Evolutionary conservation across 2,329 filamentous ascomycete genomes (phyloP), one percentile per base, ranked within the genome.

Genomic region (Fusarium dlaminii): DNA sequence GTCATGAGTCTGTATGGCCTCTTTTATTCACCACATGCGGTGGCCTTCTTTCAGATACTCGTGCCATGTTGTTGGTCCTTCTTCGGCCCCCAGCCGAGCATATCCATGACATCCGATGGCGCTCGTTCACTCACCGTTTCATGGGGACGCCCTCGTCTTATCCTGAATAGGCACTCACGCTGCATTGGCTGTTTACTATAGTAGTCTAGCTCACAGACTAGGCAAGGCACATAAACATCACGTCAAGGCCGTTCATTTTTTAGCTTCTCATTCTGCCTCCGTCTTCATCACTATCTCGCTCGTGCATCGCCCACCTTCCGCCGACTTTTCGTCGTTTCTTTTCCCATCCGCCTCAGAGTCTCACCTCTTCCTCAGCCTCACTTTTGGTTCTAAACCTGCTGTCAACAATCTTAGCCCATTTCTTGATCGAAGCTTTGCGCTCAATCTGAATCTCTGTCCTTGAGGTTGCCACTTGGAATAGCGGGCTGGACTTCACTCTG

Each of bases 141-240:
- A 64, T 55, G 34, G 58, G 64, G 66, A 68, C 64, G 64, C 32
- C 64, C 46, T 63, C 46, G 63, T 72, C 63, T 68, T 72, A 62
- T 63, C 68, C 67, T 67, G 62, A 71, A 71, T 62, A 71, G 68
- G 68, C 63, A 67, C 55, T 42, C 63, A 56, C 59, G 32, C 63
- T 68, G 65, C 54, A 69, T 54, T 30, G 24, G 57, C 49, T 43
- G 61, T 69, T 39, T 40, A 69, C 65, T 11, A 64, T 52, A 56
- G 52, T 37, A 54, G 52, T 29, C 39, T 71, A 72, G 63, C 55
- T 64, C 52, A 32, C 39, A 42, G 34, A 58, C 68, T 72, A 72
- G 52, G 54, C 46, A 68, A 72, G 69, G 69, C 69, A 72, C 69
- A 49, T 72, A 57, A 57, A 56, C 58, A 69, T 65, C 68, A 70